A percentile compares a stretch with the other conserved stretches of the same genome.
phyloP scores from a whole-genome alignment of 768 basidiomycete genomes.

The Tricholoma sp. region DNA sequence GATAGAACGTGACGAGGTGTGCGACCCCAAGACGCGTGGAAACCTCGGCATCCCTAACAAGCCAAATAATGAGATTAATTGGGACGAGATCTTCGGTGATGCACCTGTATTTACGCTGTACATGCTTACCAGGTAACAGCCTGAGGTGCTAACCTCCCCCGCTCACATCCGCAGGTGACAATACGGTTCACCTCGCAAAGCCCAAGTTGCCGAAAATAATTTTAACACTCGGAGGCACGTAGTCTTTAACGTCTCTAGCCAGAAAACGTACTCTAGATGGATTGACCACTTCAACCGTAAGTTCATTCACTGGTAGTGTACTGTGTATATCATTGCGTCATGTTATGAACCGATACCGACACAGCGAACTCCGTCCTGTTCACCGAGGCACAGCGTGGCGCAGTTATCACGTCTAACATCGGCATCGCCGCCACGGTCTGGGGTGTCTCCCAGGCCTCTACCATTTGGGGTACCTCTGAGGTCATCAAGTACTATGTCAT shows the following conservation, averaged over 20 bases:
- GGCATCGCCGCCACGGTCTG: conserved; percentile 48
- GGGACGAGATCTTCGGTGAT: conserved; percentile 53
- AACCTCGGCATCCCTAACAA: too few relatives aligned
- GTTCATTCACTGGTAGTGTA: too few relatives aligned
- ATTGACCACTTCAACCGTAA: conserved; percentile 65
- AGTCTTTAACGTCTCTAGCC: conserved; percentile 59
- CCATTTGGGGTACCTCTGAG: too few relatives aligned
- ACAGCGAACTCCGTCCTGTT: conserved; percentile 54
- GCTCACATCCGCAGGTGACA: too few relatives aligned
- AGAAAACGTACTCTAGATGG: conserved; percentile 52
- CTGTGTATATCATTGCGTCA: too few relatives aligned
- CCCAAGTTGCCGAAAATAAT: too few relatives aligned
- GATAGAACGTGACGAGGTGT: too few relatives aligned
- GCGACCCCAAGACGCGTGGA: too few relatives aligned
- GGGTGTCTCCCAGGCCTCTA: conserved; percentile 30
- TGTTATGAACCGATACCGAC: neutral
- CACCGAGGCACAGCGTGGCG: conserved; percentile 44
- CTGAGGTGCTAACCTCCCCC: conserved; percentile 57
- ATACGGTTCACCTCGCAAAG: too few relatives aligned
- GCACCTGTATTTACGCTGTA: conserved; percentile 60
- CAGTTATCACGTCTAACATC: conserved; percentile 52
- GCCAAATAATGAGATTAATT: conserved; percentile 35
- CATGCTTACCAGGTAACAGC: conserved; percentile 54
- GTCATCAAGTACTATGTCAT: too few relatives aligned
- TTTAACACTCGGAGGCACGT: too few relatives aligned